Conservation (phyloP, 805 yeast species). For the Sporopachydermia quercuum region DNA sequence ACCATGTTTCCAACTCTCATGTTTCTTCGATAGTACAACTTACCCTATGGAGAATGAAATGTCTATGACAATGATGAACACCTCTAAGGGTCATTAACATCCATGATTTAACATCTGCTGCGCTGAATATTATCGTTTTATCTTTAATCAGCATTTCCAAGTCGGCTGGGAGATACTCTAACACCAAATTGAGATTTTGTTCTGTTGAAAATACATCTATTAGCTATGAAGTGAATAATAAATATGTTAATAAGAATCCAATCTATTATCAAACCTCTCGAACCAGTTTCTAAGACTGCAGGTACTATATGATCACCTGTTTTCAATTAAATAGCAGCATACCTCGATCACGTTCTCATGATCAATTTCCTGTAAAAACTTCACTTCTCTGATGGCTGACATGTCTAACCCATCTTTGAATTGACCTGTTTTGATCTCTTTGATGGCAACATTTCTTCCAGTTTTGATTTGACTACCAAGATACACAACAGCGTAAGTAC, state of each 20-base stretch:
- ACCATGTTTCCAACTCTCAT: too few relatives aligned
- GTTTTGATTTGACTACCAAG: constrained; percentile 54
- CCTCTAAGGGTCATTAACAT: constrained; percentile 89
- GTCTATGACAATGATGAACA: constrained; percentile 87
- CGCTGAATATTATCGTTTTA: constrained; percentile 54
- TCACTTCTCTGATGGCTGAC: constrained; percentile 93
- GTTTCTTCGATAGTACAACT: background rate
- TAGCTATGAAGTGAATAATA: constrained; percentile 17
- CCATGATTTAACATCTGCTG: constrained; percentile 89
- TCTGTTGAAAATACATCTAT: constrained; percentile 71
- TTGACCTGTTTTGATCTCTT: constrained; percentile 87
- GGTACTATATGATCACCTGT: too few relatives aligned
- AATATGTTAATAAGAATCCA: background rate
- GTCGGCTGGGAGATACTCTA: constrained; percentile 88
- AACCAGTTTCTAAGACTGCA: too few relatives aligned
- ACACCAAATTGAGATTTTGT: constrained; percentile 60
- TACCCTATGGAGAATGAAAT: constrained; percentile 68
- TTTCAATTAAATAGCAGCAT: too few relatives aligned
- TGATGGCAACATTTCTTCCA: constrained; percentile 64
- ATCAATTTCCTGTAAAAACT: constrained; percentile 67
- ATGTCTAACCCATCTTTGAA: constrained; percentile 95
- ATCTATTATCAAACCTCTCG: background rate
- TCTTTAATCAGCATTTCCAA: constrained; percentile 82
- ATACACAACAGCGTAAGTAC: constrained; percentile 95
- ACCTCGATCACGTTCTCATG: constrained; percentile 68